These are phyloP conservation scores for Medicago ruthenica DNA, from an alignment of 306 rosid species.

Conservation along the genomic window DNA sequence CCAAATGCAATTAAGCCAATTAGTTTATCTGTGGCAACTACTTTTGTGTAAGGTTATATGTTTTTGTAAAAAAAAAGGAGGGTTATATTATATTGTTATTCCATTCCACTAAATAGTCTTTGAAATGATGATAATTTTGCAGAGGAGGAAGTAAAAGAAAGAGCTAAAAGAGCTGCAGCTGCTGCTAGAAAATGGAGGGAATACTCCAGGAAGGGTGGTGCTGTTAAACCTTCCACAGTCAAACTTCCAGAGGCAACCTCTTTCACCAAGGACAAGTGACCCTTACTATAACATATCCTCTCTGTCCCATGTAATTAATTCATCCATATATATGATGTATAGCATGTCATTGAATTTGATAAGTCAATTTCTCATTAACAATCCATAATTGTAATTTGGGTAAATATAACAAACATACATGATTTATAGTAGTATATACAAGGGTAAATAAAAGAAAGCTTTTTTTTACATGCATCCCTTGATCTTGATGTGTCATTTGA, in stretches of 20 bases:
- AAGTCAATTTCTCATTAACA: constrained; percentile 23
- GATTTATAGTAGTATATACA: neutral
- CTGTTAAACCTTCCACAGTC: constrained; percentile 75
- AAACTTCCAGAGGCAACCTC: constrained; percentile 80
- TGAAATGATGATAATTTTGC: constrained; percentile 38
- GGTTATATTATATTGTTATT: too few species aligned
- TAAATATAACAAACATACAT: constrained; percentile 38
- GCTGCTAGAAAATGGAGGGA: constrained; percentile 97
- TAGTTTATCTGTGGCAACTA: too few species aligned
- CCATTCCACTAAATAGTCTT: too few species aligned
- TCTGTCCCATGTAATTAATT: constrained; percentile 46
- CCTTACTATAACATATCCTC: constrained; percentile 31
- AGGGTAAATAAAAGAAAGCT: neutral
- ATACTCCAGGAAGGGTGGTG: constrained; percentile 88
- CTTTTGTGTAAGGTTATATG: too few species aligned
- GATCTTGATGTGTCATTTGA: too few species aligned
- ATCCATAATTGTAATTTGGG: constrained; percentile 34
- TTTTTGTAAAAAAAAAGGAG: too few species aligned
- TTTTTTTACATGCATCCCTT: too few species aligned
- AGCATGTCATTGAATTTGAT: constrained; percentile 26
- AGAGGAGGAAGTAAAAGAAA: constrained; percentile 80
- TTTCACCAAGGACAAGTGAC: constrained; percentile 61
- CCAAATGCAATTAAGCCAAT: too few species aligned
- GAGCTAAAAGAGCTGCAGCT: constrained; percentile 82
- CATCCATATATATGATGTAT: constrained; percentile 46